Base-by-base conservation (phyloP, 805 yeast genomes). In the Vanderwaltozyma yarrowii region DNA sequence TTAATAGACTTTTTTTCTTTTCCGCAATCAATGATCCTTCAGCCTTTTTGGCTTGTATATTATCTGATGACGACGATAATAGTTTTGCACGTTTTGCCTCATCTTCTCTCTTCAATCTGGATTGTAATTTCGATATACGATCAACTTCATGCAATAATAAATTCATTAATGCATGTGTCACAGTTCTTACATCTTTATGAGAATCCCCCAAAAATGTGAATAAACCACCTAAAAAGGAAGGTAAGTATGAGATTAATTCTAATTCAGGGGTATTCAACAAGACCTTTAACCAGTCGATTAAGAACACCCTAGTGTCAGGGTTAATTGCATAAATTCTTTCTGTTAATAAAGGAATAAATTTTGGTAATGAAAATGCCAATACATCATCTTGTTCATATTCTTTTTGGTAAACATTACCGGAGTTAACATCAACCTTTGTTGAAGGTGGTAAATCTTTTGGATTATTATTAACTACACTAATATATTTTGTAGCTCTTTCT, bases 211-310 rank as follows among this genome's bases (percentile, higher is more conserved):
- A 65, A 50, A 85, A 89, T 15, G 78, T 71, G 33, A 89, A 66
- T 43, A 89, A 64, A 3, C 62, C 96, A 35, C 87, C 92, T 29
- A 92, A 66, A 55, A 92, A 86, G 28, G 88, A 82, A 1, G 98
- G 96, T 34, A 92, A 65, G 54, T 82, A 92, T 0, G 94, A 74
- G 15, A 92, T 76, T 41, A 92, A 65, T 50, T 89, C 96, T 38
- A 89, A 66, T 37, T 89, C 94, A 0, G 98, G 97, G 7, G 88
- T 85, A 10, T 92, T 86, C 59, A 89, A 92, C 35, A 92, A 67
- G n/a, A 92, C 72, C 45, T 86, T 81, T 34, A 92, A 70, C 98
- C 98, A 92, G 36, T 94, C 84, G 11, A 92, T 89, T 40, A 92
- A 65, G 52, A 92, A 92, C 64, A 86, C 80, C 46, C 96, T 71